Percentiles rank a stretch among this genome's conserved stretches.
These are phyloP conservation scores for Lipomyces mesembrius DNA, from an alignment of 805 yeast species.

Conservation along the genomic window DNA sequence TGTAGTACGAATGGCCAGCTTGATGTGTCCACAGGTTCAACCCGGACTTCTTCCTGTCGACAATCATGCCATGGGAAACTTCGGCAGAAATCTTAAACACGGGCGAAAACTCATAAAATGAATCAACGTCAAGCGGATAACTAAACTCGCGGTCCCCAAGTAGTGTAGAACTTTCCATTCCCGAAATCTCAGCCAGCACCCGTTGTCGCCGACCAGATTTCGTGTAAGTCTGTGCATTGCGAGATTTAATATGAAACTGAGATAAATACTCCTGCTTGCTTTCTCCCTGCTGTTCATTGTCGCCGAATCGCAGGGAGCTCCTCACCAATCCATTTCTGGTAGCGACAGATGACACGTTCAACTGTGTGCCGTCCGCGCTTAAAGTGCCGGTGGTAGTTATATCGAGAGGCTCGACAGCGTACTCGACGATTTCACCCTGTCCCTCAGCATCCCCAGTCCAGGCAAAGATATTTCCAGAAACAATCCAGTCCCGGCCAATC, in stretches of 20 bases:
- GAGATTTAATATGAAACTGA: conserved; percentile 13
- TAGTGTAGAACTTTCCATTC: background rate
- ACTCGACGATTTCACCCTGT: conserved; percentile 16
- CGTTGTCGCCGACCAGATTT: conserved; percentile 23
- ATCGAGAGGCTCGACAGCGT: conserved; percentile 10
- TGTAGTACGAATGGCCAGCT: conserved; percentile 30
- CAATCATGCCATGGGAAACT: conserved; percentile 22
- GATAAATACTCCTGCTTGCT: conserved; percentile 3
- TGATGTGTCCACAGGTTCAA: conserved; percentile 31
- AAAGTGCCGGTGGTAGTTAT: conserved; percentile 7
- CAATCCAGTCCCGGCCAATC: conserved; percentile 34
- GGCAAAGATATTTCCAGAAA: conserved; percentile 29
- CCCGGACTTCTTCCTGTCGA: background rate
- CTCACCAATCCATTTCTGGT: conserved; percentile 8
- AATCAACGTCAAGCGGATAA: conserved; percentile 28
- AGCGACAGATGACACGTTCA: conserved; percentile 30
- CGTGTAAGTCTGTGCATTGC: conserved; percentile 18
- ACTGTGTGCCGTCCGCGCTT: conserved; percentile 4
- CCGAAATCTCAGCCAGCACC: conserved; percentile 13
- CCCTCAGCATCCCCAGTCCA: conserved; percentile 28
- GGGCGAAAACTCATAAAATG: conserved; percentile 26
- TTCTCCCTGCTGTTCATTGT: background rate
- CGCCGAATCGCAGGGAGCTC: conserved; percentile 16
- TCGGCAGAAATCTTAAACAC: conserved; percentile 24
- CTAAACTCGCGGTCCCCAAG: conserved; percentile 17